Evolutionary conservation across 2,329 filamentous ascomycete genomes (phyloP).

Genomic region (Paecilomyces dactylethromorphus): DNA sequence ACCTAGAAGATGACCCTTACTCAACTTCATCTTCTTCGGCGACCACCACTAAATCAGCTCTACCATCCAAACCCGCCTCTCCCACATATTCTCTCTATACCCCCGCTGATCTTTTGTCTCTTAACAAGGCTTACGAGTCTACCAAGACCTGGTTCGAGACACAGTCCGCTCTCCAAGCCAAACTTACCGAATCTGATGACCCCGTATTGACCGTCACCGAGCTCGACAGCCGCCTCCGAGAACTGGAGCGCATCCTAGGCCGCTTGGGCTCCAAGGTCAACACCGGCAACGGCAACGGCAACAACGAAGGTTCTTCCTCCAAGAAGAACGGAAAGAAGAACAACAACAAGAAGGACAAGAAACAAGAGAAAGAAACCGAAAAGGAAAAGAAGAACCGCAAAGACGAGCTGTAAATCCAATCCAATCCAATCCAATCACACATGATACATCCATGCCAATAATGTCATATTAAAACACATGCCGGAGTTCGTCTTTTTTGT

Average conservation of each 20-base stretch:
- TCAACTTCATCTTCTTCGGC: constrained; percentile 31
- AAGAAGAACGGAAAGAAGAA: constrained; percentile 13
- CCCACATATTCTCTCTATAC: constrained; percentile 63
- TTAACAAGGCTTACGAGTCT: constrained; percentile 57
- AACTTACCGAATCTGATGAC: constrained; percentile 63
- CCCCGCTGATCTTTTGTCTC: constrained; percentile 60
- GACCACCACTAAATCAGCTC: constrained; percentile 23
- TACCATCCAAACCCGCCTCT: constrained; percentile 32
- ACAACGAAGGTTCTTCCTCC: constrained; percentile 13
- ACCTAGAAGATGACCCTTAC: constrained; percentile 66
- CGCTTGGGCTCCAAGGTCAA: constrained; percentile 37
- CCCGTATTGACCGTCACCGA: constrained; percentile 69
- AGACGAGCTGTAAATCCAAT: constrained; percentile 16
- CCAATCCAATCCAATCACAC: too few relatives aligned
- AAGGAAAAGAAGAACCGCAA: constrained; percentile 20
- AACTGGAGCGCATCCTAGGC: constrained; percentile 52
- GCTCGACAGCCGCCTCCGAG: constrained; percentile 59
- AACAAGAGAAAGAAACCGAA: constrained; percentile 15
- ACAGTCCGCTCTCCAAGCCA: constrained; percentile 63
- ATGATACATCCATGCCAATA: background rate
- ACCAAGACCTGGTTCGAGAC: constrained; percentile 69
- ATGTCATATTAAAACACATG: constrained; percentile 5
- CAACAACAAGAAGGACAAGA: constrained; percentile 18
- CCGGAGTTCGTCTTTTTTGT: background rate
- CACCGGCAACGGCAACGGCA: constrained; percentile 40